phyloP scores from a whole-genome alignment of 2,329 filamentous ascomycete genomes.

The Fusarium decemcellulare region DNA sequence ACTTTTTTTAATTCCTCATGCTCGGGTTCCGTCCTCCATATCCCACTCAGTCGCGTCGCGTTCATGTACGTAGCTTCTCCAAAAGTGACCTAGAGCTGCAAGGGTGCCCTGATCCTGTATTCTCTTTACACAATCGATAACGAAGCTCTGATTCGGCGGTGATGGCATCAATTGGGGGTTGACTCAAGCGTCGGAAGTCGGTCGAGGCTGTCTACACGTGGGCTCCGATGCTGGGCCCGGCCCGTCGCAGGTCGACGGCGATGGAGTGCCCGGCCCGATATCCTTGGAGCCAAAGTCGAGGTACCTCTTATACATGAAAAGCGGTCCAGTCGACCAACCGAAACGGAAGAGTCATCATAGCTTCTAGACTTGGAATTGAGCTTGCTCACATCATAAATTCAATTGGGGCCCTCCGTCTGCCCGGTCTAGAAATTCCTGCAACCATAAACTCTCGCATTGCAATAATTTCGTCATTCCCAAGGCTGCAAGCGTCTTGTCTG shows the following conservation, averaged over 20 bases:
- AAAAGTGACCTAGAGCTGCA: constrained; percentile 30
- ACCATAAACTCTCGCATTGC: not conserved
- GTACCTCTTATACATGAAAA: constrained; percentile 9
- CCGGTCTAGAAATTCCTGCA: constrained; percentile 2
- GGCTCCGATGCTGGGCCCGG: constrained; percentile 41
- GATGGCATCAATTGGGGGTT: constrained; percentile 29
- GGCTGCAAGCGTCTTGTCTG: constrained; percentile 20
- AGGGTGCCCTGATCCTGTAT: constrained; percentile 34
- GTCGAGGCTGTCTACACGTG: constrained; percentile 34
- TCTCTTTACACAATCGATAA: constrained; percentile 2
- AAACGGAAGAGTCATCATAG: constrained; percentile 36
- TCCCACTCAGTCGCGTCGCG: constrained; percentile 18
- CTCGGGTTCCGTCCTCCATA: constrained; percentile 5
- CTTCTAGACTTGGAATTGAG: constrained; percentile 18
- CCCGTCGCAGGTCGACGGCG: constrained; percentile 41
- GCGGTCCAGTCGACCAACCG: not conserved
- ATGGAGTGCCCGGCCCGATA: constrained; percentile 23
- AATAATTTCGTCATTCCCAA: constrained; percentile 8
- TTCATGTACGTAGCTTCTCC: constrained; percentile 21
- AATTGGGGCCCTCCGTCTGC: constrained; percentile 25
- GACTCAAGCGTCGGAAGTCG: constrained; percentile 47
- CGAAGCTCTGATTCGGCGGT: constrained; percentile 35
- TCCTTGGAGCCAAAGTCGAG: constrained; percentile 5
- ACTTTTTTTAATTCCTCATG: constrained; percentile 26
- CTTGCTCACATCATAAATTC: constrained; percentile 36